phyloP scores from a whole-genome alignment of 2,329 filamentous ascomycete species.

The Neonectria punicea region DNA sequence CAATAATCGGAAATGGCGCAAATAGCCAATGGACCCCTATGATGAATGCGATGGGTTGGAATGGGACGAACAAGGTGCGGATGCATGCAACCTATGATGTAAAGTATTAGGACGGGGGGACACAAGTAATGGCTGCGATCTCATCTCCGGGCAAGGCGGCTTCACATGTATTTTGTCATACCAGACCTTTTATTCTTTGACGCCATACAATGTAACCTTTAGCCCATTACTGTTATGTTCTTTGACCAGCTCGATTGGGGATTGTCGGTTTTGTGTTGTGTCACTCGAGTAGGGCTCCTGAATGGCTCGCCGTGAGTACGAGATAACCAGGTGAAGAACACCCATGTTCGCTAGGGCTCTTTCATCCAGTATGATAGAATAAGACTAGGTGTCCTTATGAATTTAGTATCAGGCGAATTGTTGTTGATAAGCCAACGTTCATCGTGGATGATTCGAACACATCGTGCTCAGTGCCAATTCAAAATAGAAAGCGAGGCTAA shows the following conservation, averaged over 20 bases:
- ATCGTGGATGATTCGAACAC: not conserved
- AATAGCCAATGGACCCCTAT: conserved; percentile 35
- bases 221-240: conserved; percentile 1
- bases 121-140: conserved; percentile 42
- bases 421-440: no score
- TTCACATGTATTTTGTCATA: conserved; percentile 44
- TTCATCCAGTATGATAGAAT: no score
- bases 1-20: conserved; percentile 44
- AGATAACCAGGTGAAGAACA: not conserved
- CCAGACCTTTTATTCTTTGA: conserved; percentile 37
- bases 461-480: not conserved
- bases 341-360: not conserved
- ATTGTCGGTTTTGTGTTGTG: not conserved
- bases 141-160: conserved; percentile 44
- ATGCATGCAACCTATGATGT: conserved; percentile 41
- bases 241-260: not conserved
- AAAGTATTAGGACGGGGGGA: conserved; percentile 40
- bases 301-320: not conserved
- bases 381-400: not conserved
- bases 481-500: not conserved
- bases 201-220: conserved; percentile 35
- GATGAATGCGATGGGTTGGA: conserved; percentile 38
- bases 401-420: not conserved
- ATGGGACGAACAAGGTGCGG: conserved; percentile 29
- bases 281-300: not conserved